Evolutionary conservation across 202 grass and related monocot genomes (phyloP), one percentile per base, ranked within the genome.

Genomic region (Tripidium arundinaceum): DNA sequence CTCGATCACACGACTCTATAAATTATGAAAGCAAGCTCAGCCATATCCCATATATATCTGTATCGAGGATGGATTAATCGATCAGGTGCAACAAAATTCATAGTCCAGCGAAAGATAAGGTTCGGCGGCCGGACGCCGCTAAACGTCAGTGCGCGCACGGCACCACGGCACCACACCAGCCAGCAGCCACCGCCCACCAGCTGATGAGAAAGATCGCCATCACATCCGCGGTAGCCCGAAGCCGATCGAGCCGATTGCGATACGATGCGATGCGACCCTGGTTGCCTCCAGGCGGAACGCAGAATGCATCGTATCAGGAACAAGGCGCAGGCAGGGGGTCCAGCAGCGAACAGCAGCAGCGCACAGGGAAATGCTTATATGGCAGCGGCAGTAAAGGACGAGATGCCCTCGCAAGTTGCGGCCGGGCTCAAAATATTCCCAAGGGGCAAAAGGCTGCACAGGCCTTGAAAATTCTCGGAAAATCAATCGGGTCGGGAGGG

Each of bases 351-450:
- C 75, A 2, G 18, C n/a, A n/a, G n/a, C 64, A 29, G 42, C 50
- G 54, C 18, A 36, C n/a, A 66, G 21, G 10, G 25, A 50, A 36
- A 79, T 52, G 62, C 52, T 54, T 47, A 1, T 5, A 27, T 37
- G 55, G n/a, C n/a, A n/a, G n/a, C 57, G 11, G 25, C 25, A 3
- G 18, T 13, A 81, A 72, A 47, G 69, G 34, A 2, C 19, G 39
- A 40, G 31, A 76, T 81, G 64, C 71, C 63, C n/a, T 42, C 39
- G 52, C 84, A 81, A 76, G 63, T 77, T 76, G 78, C 40, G 61
- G 37, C 4, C 10, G 11, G 83, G 65, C 54, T 49, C n/a, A 40
- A 86, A 76, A 76, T 86, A 86, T 86, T 86, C 62, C 11, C 49
- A 62, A 8, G 29, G 62, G 61, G 16, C 62, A 76, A 81, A 60